Evolutionary conservation across 2,329 filamentous ascomycete species (phyloP).

Genomic region (Neurospora sp.): DNA sequence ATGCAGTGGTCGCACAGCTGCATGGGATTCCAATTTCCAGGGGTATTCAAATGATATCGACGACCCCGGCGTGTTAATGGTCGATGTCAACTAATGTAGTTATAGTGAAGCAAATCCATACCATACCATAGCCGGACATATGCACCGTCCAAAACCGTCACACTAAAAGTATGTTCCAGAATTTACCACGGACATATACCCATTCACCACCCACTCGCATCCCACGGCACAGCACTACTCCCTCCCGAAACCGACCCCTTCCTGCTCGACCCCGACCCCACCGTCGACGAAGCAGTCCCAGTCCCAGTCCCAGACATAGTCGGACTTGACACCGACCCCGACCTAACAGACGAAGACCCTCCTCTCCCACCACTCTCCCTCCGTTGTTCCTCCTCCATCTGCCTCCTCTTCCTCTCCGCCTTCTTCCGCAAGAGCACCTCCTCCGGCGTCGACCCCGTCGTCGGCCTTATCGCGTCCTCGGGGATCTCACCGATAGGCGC

Average conservation of each 20-base stretch:
- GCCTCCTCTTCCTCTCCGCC: conserved; percentile 23
- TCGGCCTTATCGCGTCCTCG: conserved; percentile 32
- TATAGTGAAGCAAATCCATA: neutral
- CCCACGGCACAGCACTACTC: neutral
- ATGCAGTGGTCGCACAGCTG: neutral
- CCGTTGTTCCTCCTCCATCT: conserved; percentile 6
- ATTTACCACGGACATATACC: too few species aligned
- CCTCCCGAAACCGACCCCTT: conserved; percentile 2
- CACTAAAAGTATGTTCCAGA: too few species aligned
- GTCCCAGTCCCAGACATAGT: conserved; percentile 8
- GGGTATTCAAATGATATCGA: neutral
- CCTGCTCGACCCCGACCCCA: conserved; percentile 15
- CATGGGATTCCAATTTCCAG: neutral
- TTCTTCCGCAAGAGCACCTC: conserved; percentile 28
- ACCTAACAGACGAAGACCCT: conserved; percentile 26
- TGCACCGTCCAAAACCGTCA: neutral
- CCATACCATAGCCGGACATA: neutral
- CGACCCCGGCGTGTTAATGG: neutral
- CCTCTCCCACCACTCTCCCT: conserved; percentile 9
- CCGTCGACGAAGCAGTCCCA: conserved; percentile 22
- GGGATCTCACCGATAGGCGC: conserved; percentile 36
- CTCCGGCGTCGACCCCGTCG: conserved; percentile 33
- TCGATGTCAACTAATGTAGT: neutral
- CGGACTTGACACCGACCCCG: conserved; percentile 13
- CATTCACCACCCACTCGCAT: neutral